Evolutionary conservation across 441 rosid genomes (phyloP).

Genomic region (Jatropha multifida): DNA sequence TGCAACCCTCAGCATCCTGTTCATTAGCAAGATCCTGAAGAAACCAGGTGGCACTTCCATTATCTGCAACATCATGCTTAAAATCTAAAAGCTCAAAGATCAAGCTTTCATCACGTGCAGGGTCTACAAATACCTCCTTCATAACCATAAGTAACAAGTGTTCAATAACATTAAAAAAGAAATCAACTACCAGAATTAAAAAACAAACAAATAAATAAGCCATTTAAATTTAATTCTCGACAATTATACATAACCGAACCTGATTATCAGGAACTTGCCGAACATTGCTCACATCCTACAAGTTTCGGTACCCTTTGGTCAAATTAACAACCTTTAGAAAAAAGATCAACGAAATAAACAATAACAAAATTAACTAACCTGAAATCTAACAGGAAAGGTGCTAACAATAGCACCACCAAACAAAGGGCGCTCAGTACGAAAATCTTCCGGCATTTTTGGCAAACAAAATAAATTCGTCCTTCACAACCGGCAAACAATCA

Average conservation of each 20-base stretch:
- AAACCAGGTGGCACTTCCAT: constrained; percentile 78
- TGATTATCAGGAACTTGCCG: constrained; percentile 82
- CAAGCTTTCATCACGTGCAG: constrained; percentile 84
- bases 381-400: constrained; percentile 50
- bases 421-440: constrained; percentile 38
- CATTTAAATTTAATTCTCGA: not conserved
- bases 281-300: constrained; percentile 69
- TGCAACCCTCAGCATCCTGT: constrained; percentile 66
- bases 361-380: constrained; percentile 30
- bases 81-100: constrained; percentile 71
- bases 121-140: constrained; percentile 82
- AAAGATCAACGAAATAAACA: not conserved
- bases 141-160: constrained; percentile 3
- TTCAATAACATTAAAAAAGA: not conserved
- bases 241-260: constrained; percentile 29
- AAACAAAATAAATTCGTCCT: not conserved
- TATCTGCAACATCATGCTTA: constrained; percentile 63
- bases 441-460: constrained; percentile 39
- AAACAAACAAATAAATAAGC: not conserved
- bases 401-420: constrained; percentile 64
- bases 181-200: not conserved
- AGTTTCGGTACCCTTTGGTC: not conserved
- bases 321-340: not conserved
- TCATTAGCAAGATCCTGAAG: constrained; percentile 76
- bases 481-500: too few species aligned